These are phyloP conservation scores for Ogataea paradorogensis DNA, from an alignment of 805 yeast species.

Conservation along the genomic window DNA sequence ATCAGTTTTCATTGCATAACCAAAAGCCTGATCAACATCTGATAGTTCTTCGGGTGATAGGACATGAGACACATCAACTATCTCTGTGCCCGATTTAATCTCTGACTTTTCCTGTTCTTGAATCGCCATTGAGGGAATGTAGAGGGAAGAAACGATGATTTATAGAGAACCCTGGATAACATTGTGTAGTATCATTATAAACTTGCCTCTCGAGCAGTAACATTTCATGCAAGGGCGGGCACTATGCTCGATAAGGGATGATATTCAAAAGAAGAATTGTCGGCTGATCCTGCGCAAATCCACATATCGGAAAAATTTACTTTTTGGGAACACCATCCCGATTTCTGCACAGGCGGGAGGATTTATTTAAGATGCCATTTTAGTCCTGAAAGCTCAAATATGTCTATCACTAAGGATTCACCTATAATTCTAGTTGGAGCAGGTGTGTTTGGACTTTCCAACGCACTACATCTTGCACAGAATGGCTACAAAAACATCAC, in stretches of 20 bases:
- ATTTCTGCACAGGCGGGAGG: too few relatives aligned
- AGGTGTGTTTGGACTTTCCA: constrained; percentile 53
- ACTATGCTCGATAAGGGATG: neutral
- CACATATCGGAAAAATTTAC: too few relatives aligned
- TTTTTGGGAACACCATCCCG: too few relatives aligned
- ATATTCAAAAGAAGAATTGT: too few relatives aligned
- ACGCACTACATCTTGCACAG: constrained; percentile 41
- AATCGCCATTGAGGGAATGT: too few relatives aligned
- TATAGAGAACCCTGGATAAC: too few relatives aligned
- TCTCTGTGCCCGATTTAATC: neutral
- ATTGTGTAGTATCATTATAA: too few relatives aligned
- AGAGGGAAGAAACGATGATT: too few relatives aligned
- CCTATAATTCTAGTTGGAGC: constrained; percentile 47
- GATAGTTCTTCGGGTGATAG: constrained; percentile 13
- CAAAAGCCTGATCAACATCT: constrained; percentile 41
- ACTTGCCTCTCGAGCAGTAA: too few relatives aligned
- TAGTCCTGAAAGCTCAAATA: neutral
- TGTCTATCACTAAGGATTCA: constrained; percentile 14
- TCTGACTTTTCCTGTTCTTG: neutral
- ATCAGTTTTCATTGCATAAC: constrained; percentile 29
- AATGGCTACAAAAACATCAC: constrained; percentile 37
- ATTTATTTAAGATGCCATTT: too few relatives aligned
- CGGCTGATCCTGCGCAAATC: too few relatives aligned
- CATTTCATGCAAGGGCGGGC: neutral
- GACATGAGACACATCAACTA: neutral